These are phyloP conservation scores for Xylaria venustula DNA, from an alignment of 495 filamentous ascomycete species.

Conservation along the genomic window DNA sequence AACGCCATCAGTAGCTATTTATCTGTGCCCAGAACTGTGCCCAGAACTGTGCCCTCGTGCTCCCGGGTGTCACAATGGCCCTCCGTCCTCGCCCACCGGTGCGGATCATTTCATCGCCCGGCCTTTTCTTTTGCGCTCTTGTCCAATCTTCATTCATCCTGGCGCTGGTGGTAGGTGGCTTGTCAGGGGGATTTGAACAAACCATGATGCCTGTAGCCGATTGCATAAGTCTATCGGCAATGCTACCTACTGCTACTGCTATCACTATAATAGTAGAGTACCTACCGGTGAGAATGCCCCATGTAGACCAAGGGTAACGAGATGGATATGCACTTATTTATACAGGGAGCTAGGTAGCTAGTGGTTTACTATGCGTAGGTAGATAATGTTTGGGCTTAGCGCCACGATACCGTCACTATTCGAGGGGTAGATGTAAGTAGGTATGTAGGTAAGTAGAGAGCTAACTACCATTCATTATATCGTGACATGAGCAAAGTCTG, in stretches of 20 bases:
- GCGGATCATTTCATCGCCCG: conserved; percentile 3
- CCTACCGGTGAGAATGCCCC: neutral
- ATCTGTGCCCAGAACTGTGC: neutral
- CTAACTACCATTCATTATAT: too few relatives aligned
- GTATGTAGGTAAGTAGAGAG: too few relatives aligned
- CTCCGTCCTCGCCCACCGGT: neutral
- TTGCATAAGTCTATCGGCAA: neutral
- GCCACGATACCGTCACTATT: too few relatives aligned
- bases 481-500: too few relatives aligned
- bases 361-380: too few relatives aligned
- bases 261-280: too few relatives aligned
- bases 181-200: neutral
- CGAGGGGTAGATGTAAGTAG: too few relatives aligned
- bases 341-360: too few relatives aligned
- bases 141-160: neutral
- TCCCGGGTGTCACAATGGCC: neutral
- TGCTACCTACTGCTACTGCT: neutral
- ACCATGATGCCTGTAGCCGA: neutral
- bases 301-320: neutral
- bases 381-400: too few relatives aligned
- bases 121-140: conserved; percentile 4
- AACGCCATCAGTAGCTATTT: neutral
- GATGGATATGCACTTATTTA: too few relatives aligned
- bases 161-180: neutral
- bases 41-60: neutral